These are phyloP conservation scores for Macrolepiota dolichaula DNA, from an alignment of 768 basidiomycete species.

Conservation along the genomic window DNA sequence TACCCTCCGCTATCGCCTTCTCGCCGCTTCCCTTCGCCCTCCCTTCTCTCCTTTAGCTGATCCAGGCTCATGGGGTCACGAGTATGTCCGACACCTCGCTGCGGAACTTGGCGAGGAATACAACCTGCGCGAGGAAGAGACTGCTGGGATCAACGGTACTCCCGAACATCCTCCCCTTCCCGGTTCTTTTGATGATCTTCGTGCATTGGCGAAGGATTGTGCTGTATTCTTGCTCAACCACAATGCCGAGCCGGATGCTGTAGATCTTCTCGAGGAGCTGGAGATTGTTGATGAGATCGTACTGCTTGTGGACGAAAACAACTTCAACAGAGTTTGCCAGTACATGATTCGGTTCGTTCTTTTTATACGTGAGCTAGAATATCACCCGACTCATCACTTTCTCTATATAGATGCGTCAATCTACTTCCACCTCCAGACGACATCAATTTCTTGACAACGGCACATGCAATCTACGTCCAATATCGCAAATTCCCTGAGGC, in stretches of 20 bases:
- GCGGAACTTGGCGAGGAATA: constrained; percentile 97
- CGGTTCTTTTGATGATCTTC: constrained; percentile 73
- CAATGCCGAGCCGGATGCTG: constrained; percentile 98
- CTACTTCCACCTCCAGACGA: constrained; percentile 94
- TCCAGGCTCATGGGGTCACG: constrained; percentile 98
- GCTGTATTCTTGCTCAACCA: constrained; percentile 87
- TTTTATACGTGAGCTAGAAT: background rate
- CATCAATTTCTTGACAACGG: constrained; percentile 80
- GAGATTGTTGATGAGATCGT: constrained; percentile 83
- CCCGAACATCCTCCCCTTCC: constrained; percentile 30
- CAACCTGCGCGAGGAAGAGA: constrained; percentile 55
- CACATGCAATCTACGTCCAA: constrained; percentile 85
- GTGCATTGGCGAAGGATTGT: constrained; percentile 75
- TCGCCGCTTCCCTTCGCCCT: constrained; percentile 69
- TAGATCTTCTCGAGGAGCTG: constrained; percentile 90
- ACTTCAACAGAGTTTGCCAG: constrained; percentile 83
- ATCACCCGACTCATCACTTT: constrained; percentile 6
- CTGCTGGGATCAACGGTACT: constrained; percentile 24
- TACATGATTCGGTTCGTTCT: constrained; percentile 86
- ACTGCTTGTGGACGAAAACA: constrained; percentile 81
- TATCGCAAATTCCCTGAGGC: constrained; percentile 91
- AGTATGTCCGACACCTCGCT: constrained; percentile 96
- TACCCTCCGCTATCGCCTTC: constrained; percentile 88
- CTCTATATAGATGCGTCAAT: constrained; percentile 65
- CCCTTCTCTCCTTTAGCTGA: constrained; percentile 68